phyloP scores from a whole-genome alignment of 805 yeast genomes.

The Wickerhamomyces kurtzmanii region DNA sequence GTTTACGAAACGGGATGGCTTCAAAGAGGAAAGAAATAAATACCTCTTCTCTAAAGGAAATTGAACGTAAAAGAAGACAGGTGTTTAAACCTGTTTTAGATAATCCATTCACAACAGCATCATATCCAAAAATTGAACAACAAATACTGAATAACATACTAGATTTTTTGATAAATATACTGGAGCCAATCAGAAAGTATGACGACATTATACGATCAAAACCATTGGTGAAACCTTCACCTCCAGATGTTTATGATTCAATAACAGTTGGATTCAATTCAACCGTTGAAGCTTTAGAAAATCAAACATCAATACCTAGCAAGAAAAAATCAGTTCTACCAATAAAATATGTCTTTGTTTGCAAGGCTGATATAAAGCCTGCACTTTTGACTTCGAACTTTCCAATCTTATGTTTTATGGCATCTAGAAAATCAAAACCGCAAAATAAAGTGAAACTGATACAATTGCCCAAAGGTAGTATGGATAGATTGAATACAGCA shows the following conservation, averaged over 20 bases:
- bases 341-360: conserved; percentile 38
- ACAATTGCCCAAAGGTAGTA: conserved; percentile 42
- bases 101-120: conserved; percentile 47
- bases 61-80: conserved; percentile 41
- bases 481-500: conserved; percentile 18
- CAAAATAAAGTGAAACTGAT: conserved; percentile 35
- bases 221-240: conserved; percentile 4
- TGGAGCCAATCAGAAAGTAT: conserved; percentile 23
- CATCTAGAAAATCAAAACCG: conserved; percentile 22
- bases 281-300: conserved; percentile 37
- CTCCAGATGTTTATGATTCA: conserved; percentile 8
- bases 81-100: conserved; percentile 58
- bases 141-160: conserved; percentile 25
- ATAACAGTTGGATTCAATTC: conserved; percentile 45
- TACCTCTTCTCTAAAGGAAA: conserved; percentile 40
- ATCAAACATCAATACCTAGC: conserved; percentile 21
- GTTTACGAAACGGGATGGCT: no score
- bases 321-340: conserved; percentile 4
- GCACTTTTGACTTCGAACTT: conserved; percentile 41
- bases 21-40: no score
- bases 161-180: conserved; percentile 22
- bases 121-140: conserved; percentile 32
- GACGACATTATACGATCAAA: conserved; percentile 9
- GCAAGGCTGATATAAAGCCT: conserved; percentile 47
- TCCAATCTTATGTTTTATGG: conserved; percentile 43